A percentile compares a stretch with the other conserved stretches of the same genome.
phyloP scores from a whole-genome alignment of 2,329 filamentous ascomycete species.

The Sordariomycetes sp. region DNA sequence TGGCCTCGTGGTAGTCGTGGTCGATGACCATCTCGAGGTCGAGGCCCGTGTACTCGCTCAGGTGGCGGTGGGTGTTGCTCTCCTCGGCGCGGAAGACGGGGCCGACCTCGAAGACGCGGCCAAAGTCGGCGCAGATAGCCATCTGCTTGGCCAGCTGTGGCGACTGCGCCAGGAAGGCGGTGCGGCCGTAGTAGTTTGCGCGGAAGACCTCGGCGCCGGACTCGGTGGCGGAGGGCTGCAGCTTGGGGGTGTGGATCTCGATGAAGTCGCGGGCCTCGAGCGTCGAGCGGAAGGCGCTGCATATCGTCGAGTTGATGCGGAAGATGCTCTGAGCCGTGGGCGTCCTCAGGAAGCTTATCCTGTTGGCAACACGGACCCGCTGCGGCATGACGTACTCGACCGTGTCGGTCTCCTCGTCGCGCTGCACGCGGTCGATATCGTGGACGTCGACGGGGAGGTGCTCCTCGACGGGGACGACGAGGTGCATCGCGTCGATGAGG shows the following conservation, averaged over 20 bases:
- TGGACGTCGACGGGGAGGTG: constrained; percentile 36
- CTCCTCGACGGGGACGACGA: constrained; percentile 35
- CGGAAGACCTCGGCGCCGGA: constrained; percentile 86
- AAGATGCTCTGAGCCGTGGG: constrained; percentile 79
- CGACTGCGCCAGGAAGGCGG: constrained; percentile 80
- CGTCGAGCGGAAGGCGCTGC: constrained; percentile 64
- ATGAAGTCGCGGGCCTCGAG: constrained; percentile 70
- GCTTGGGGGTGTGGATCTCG: constrained; percentile 87
- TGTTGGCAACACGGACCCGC: constrained; percentile 61
- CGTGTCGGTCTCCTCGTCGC: constrained; percentile 18
- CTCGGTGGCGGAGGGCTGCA: constrained; percentile 82
- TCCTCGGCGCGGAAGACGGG: constrained; percentile 90
- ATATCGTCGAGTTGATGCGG: constrained; percentile 70
- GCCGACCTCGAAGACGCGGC: constrained; percentile 78
- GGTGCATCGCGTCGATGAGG: constrained; percentile 42
- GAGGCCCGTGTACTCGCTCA: constrained; percentile 88
- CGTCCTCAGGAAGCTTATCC: constrained; percentile 76
- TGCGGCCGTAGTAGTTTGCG: constrained; percentile 79
- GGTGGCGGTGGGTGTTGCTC: constrained; percentile 85
- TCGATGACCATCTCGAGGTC: constrained; percentile 90
- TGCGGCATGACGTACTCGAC: constrained; percentile 48
- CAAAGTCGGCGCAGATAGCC: constrained; percentile 80
- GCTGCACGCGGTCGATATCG: constrained; percentile 21
- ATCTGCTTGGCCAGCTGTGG: constrained; percentile 91
- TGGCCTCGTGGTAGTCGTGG: constrained; percentile 78